Evolutionary conservation across 2,329 filamentous ascomycete species (phyloP).

Genomic region (Elsinoe arachidis): DNA sequence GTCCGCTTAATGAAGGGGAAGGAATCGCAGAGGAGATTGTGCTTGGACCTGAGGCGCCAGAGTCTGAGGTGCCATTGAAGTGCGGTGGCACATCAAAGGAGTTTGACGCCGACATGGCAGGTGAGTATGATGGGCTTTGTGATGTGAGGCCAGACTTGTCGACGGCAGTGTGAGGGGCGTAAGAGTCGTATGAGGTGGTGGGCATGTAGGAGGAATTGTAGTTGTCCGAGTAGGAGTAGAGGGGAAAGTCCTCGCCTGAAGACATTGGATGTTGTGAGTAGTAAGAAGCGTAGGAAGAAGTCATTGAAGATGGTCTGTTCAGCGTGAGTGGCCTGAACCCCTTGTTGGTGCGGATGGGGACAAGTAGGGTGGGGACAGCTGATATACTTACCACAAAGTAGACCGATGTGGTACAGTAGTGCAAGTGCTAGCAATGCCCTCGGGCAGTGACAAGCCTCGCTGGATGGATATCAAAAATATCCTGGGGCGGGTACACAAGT

Average conservation of each 20-base stretch:
- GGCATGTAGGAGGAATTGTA: constrained; percentile 18
- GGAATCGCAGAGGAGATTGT: constrained; percentile 43
- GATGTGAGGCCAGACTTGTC: constrained; percentile 18
- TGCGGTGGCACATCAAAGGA: constrained; percentile 39
- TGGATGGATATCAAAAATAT: constrained; percentile 1
- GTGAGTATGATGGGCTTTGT: constrained; percentile 36
- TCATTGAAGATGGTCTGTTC: constrained; percentile 8
- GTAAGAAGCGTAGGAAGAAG: constrained; percentile 5
- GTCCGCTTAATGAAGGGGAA: constrained; percentile 49
- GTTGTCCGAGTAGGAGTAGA: constrained; percentile 24
- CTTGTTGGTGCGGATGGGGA: constrained; percentile 7
- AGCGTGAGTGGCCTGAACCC: neutral
- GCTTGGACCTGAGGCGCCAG: constrained; percentile 40
- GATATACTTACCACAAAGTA: constrained; percentile 6
- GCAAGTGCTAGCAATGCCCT: constrained; percentile 6
- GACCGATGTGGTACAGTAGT: neutral
- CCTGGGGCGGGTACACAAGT: neutral
- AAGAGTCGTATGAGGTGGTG: constrained; percentile 30
- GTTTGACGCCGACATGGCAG: constrained; percentile 35
- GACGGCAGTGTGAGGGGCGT: constrained; percentile 27
- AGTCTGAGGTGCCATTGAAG: constrained; percentile 42
- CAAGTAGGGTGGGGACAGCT: neutral
- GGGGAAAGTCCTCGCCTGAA: constrained; percentile 24
- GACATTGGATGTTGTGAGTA: constrained; percentile 8
- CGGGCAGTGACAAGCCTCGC: constrained; percentile 11